Conservation (phyloP, 306 rosid genomes). For the Glycine tomentella region DNA sequence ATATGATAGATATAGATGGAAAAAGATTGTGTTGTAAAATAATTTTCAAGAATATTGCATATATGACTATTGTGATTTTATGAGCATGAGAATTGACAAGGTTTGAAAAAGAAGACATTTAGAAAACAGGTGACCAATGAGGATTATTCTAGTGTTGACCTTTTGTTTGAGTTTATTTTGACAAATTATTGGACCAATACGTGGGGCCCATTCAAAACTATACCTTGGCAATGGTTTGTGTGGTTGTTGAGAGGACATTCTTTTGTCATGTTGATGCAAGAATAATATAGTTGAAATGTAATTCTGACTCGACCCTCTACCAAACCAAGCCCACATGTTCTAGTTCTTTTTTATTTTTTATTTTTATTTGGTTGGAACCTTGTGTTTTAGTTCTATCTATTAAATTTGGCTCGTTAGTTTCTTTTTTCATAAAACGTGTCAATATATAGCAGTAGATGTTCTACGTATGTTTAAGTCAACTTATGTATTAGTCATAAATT, state of each 20-base stretch:
- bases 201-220: constrained; percentile 44
- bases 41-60: too few species aligned
- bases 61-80: too few species aligned
- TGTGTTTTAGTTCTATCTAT: not conserved
- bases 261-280: constrained; percentile 5
- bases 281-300: constrained; percentile 49
- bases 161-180: constrained; percentile 12
- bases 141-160: constrained; percentile 31
- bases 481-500: too few species aligned
- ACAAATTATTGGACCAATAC: not conserved
- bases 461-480: too few species aligned
- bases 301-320: constrained; percentile 49
- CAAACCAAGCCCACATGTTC: constrained; percentile 40
- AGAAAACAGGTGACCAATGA: not conserved
- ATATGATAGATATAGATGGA: not conserved
- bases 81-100: too few species aligned
- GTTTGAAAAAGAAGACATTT: not conserved
- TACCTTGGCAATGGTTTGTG: not conserved
- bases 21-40: not conserved
- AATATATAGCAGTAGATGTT: too few species aligned
- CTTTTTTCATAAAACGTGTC: not conserved
- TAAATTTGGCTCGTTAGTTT: constrained; percentile 3
- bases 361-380: not conserved
- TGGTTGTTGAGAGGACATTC: constrained; percentile 45
- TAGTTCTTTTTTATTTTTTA: too few species aligned